Conservation (phyloP, 78 protist genomes). For the Dictyostelium brefeldianum region DNA sequence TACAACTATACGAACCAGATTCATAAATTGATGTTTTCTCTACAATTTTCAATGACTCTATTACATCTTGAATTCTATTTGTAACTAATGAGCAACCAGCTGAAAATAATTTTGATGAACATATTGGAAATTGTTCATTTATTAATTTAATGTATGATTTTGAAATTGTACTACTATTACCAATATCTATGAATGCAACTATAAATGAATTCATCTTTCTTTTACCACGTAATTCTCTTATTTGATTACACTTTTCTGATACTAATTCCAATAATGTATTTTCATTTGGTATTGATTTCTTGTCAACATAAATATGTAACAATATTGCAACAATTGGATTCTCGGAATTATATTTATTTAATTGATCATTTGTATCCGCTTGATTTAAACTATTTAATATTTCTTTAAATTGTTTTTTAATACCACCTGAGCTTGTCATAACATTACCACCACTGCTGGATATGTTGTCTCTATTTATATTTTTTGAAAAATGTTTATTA, state of each 20-base stretch:
- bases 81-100: constrained; percentile 9
- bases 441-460: too few relatives aligned
- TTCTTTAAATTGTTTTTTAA: background rate
- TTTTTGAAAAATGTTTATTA: background rate
- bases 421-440: too few relatives aligned
- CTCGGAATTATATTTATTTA: background rate
- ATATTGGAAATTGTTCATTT: background rate
- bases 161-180: background rate
- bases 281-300: background rate
- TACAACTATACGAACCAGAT: constrained; percentile 28
- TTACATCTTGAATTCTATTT: background rate
- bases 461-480: too few relatives aligned
- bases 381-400: background rate
- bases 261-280: background rate
- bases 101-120: background rate
- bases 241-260: background rate
- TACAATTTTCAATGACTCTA: background rate
- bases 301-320: background rate
- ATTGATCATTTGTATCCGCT: background rate
- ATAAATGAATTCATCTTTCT: constrained; percentile 14
- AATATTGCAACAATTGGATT: background rate
- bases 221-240: background rate
- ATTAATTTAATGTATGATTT: background rate
- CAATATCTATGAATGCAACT: background rate
- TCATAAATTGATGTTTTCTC: background rate